phyloP scores from a whole-genome alignment of 176 grass and related monocot species.

The Raddia guianensis region DNA sequence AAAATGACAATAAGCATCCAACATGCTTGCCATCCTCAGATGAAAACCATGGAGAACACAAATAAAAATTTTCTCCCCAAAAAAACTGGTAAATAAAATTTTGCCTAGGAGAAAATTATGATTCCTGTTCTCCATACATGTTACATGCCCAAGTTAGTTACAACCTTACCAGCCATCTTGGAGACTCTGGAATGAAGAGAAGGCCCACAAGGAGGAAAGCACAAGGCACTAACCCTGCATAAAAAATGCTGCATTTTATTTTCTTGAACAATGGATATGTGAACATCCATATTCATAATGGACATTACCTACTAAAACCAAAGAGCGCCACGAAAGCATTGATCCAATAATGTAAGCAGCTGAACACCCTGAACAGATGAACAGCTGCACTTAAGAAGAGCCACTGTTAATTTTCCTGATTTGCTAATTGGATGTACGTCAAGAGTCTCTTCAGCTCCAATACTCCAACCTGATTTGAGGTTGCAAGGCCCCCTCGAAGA shows the following conservation, averaged over 20 bases:
- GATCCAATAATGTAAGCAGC: slow-evolving; percentile 74
- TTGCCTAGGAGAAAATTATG: background rate
- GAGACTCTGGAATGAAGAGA: slow-evolving; percentile 76
- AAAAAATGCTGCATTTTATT: slow-evolving; percentile 31
- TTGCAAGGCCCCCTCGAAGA: slow-evolving; percentile 65
- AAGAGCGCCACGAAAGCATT: slow-evolving; percentile 61
- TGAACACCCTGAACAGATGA: slow-evolving; percentile 66
- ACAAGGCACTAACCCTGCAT: slow-evolving; percentile 73
- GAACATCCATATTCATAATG: slow-evolving; percentile 10
- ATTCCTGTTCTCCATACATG: slow-evolving; percentile 1
- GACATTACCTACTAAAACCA: slow-evolving; percentile 72
- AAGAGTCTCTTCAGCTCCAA: background rate
- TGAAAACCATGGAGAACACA: background rate
- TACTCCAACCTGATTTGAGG: slow-evolving; percentile 56
- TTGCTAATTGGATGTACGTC: background rate
- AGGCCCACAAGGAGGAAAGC: slow-evolving; percentile 60
- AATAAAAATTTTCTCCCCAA: slow-evolving; percentile 1
- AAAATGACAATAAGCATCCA: background rate
- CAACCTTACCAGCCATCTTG: slow-evolving; percentile 73
- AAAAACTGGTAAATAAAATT: background rate
- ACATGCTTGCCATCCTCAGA: background rate
- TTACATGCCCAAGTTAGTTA: slow-evolving; percentile 10
- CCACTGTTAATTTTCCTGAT: background rate
- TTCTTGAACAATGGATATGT: background rate
- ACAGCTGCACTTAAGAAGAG: slow-evolving; percentile 47